Base-by-base conservation (phyloP, 192 early-diverging fungal genomes). In the Coemansia sp. region DNA sequence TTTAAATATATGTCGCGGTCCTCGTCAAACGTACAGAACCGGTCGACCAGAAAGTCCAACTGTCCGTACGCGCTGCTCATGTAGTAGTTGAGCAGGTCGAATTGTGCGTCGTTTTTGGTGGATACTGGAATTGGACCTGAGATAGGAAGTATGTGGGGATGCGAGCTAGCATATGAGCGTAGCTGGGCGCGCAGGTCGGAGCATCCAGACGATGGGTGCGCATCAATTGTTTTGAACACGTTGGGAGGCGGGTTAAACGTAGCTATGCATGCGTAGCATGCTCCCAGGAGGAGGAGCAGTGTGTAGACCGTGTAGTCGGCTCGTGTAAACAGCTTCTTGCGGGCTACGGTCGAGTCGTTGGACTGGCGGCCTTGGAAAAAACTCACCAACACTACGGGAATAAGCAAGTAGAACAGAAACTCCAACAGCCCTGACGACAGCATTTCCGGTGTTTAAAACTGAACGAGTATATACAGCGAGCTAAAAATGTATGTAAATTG, bases 41-140 rank as follows among this genome's bases (percentile, higher is more conserved):
- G 59, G 51, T 80, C 77, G 8, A 74, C 62, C 62, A 80, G 23
- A 56, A 80, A 80, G 49, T 74, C 77, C 60, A 73, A 7, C 12
- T 53, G 71, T 3, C 77, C 77, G 45, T 74, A 74, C 52, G 70
- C 50, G 62, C 71, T 80, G n/a, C 29, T 61, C 35, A 20, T 29
- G 50, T 74, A 74, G 58, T 80, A 74, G 16, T 37, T 48, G 8
- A 41, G 20, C n/a, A 51, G 43, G 14, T 38, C 68, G 48, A 67
- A 64, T 54, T 35, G 13, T 0, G 54, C 57, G 39, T 24, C 38
- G 22, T 39, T 45, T 43, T 80, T 73, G 12, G 38, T 27, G 11
- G 16, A 22, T 4, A 50, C 26, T 0, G 57, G 41, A 11, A 71
- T 64, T 11, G 74, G 58, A 13, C 77, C 71, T 9, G 37, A 43